Evolutionary conservation across 192 early-diverging fungal genomes (phyloP).

Genomic region (Lobulomyces angularis): DNA sequence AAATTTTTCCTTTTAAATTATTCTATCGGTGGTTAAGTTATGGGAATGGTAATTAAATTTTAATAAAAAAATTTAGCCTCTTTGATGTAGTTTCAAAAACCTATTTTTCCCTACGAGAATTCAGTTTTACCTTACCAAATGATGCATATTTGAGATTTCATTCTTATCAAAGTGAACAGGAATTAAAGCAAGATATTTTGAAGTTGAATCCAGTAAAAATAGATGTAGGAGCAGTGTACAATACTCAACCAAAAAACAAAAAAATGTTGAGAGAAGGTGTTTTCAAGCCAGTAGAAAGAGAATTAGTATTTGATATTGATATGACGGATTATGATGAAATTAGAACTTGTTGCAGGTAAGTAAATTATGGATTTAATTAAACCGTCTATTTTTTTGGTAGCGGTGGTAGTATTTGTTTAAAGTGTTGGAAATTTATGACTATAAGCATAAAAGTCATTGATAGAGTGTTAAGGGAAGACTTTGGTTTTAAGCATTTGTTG

Average conservation of each 20-base stretch:
- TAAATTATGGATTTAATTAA: neutral
- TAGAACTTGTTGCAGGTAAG: slow-evolving; percentile 77
- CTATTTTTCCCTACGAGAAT: slow-evolving; percentile 77
- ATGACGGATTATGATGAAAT: slow-evolving; percentile 99
- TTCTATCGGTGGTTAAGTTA: slow-evolving; percentile 85
- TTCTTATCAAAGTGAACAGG: slow-evolving; percentile 60
- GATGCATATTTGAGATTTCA: slow-evolving; percentile 84
- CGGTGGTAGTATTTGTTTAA: slow-evolving; percentile 72
- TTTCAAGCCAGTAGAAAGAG: slow-evolving; percentile 69
- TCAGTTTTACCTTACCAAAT: slow-evolving; percentile 70
- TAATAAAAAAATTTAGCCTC: neutral
- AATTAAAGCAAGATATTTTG: slow-evolving; percentile 62
- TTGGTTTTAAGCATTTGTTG: slow-evolving; percentile 83
- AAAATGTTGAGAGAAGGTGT: slow-evolving; percentile 56
- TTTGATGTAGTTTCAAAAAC: slow-evolving; percentile 38
- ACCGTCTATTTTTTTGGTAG: slow-evolving; percentile 11
- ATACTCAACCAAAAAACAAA: slow-evolving; percentile 71
- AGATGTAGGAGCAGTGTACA: slow-evolving; percentile 95
- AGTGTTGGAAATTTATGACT: slow-evolving; percentile 93
- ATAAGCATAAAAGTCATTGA: slow-evolving; percentile 82
- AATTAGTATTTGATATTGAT: slow-evolving; percentile 98
- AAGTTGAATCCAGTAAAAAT: slow-evolving; percentile 79
- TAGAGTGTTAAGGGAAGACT: slow-evolving; percentile 70
- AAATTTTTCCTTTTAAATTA: slow-evolving; percentile 70
- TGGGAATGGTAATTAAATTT: slow-evolving; percentile 32